These are phyloP conservation scores for Suhomyces yuchorum DNA, from an alignment of 1,139 yeast species.

Conservation along the genomic window DNA sequence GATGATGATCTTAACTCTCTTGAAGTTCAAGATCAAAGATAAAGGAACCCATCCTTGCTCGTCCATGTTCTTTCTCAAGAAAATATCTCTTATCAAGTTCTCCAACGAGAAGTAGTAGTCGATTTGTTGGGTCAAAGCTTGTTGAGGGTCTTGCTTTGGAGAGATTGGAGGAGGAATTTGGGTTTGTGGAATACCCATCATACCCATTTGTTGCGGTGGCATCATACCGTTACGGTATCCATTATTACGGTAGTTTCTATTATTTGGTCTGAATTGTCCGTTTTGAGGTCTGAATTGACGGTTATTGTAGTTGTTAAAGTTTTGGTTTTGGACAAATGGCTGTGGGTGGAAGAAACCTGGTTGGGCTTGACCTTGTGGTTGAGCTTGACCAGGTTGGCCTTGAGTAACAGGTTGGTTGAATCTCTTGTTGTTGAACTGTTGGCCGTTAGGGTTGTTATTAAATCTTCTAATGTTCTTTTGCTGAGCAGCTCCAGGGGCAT, in stretches of 20 bases:
- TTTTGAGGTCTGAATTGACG: constrained; percentile 21
- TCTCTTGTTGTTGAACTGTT: constrained; percentile 22
- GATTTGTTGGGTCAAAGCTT: constrained; percentile 63
- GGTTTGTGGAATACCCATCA: constrained; percentile 24
- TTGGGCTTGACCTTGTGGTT: constrained; percentile 19
- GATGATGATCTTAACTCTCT: constrained; percentile 64
- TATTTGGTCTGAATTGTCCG: constrained; percentile 30
- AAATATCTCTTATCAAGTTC: constrained; percentile 80
- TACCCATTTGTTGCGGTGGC: constrained; percentile 13
- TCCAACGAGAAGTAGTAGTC: constrained; percentile 89
- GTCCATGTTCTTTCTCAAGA: constrained; percentile 78
- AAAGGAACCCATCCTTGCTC: constrained; percentile 70
- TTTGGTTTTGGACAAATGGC: constrained; percentile 27
- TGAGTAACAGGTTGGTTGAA: constrained; percentile 18
- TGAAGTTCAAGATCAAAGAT: constrained; percentile 63
- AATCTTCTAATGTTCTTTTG: constrained; percentile 27
- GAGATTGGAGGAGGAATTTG: constrained; percentile 53
- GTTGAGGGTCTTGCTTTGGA: constrained; percentile 50
- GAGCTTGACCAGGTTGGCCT: constrained; percentile 21
- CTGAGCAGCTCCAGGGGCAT: constrained; percentile 11
- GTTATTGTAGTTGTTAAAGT: constrained; percentile 25
- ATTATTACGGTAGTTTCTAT: constrained; percentile 17
- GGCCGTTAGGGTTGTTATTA: constrained; percentile 16
- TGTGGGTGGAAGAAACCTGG: constrained; percentile 32
- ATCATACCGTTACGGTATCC: constrained; percentile 23